These are phyloP conservation scores for Wickerhamia fluorescens DNA, from an alignment of 805 yeast species.

Conservation along the genomic window DNA sequence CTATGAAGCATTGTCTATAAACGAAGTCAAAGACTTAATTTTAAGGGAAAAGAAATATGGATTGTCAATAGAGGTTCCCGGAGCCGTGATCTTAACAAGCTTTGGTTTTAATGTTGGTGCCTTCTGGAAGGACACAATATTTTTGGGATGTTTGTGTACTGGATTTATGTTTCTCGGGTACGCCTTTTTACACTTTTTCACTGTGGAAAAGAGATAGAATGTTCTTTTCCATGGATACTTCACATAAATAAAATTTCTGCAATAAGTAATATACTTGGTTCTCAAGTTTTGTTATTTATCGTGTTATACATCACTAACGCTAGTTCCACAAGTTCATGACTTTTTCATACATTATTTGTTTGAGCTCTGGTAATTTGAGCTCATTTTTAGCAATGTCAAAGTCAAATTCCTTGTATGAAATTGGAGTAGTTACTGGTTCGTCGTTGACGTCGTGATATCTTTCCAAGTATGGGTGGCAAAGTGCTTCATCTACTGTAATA, in stretches of 20 bases:
- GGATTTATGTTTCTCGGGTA: slow-evolving; percentile 66
- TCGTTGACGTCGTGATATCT: slow-evolving; percentile 16
- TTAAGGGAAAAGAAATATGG: slow-evolving; percentile 88
- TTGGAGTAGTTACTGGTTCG: slow-evolving; percentile 21
- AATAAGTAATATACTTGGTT: neutral
- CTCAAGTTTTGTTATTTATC: neutral
- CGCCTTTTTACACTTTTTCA: slow-evolving; percentile 59
- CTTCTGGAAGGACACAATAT: slow-evolving; percentile 56
- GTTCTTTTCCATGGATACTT: neutral
- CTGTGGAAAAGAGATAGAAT: slow-evolving; percentile 62
- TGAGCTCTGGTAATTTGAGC: slow-evolving; percentile 5
- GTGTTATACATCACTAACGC: neutral
- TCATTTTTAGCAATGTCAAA: slow-evolving; percentile 14
- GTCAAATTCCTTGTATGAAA: slow-evolving; percentile 19
- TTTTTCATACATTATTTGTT: slow-evolving; percentile 4
- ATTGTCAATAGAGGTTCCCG: slow-evolving; percentile 90
- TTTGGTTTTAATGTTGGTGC: slow-evolving; percentile 89
- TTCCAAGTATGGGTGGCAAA: slow-evolving; percentile 5
- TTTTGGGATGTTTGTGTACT: slow-evolving; percentile 50
- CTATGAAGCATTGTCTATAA: slow-evolving; percentile 85
- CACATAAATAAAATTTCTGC: neutral
- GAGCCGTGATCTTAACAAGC: slow-evolving; percentile 92
- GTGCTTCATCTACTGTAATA: slow-evolving; percentile 7
- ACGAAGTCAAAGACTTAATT: slow-evolving; percentile 83
- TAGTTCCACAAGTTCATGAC: slow-evolving; percentile 5